Evolutionary conservation across 192 early-diverging fungal genomes (phyloP).

Genomic region (Coemansia sp.): DNA sequence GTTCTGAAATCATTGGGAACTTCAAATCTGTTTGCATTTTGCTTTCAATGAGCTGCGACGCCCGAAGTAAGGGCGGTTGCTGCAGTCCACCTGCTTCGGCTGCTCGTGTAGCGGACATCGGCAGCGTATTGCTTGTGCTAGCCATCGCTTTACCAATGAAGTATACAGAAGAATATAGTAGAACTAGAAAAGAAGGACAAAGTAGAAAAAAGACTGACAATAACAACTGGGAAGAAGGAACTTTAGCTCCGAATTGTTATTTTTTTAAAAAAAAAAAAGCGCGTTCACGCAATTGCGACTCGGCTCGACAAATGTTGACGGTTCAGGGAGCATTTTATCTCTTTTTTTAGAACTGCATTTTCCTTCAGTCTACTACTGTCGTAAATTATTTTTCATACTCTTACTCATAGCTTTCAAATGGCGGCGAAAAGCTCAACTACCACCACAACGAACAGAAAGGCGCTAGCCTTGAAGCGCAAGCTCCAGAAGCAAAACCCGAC

Average conservation of each 20-base stretch:
- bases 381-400: neutral
- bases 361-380: no score
- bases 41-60: slow-evolving; percentile 36
- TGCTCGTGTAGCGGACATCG: neutral
- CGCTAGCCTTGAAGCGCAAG: slow-evolving; percentile 24
- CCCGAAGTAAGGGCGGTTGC: slow-evolving; percentile 13
- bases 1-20: slow-evolving; percentile 49
- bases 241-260: no score
- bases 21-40: slow-evolving; percentile 45
- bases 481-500: slow-evolving; percentile 13
- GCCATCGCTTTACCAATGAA: neutral
- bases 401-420: neutral
- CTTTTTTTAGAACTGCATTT: no score
- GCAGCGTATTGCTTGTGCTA: neutral
- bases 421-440: neutral
- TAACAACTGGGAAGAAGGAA: neutral
- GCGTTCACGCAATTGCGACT: neutral
- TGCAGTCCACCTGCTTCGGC: slow-evolving; percentile 9
- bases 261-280: neutral
- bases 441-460: slow-evolving; percentile 1
- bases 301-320: no score
- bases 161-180: neutral
- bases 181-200: neutral
- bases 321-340: no score
- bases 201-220: neutral